Evolutionary conservation across 2,329 filamentous ascomycete species (phyloP).

Genomic region (Pestalotiopsis sp.): DNA sequence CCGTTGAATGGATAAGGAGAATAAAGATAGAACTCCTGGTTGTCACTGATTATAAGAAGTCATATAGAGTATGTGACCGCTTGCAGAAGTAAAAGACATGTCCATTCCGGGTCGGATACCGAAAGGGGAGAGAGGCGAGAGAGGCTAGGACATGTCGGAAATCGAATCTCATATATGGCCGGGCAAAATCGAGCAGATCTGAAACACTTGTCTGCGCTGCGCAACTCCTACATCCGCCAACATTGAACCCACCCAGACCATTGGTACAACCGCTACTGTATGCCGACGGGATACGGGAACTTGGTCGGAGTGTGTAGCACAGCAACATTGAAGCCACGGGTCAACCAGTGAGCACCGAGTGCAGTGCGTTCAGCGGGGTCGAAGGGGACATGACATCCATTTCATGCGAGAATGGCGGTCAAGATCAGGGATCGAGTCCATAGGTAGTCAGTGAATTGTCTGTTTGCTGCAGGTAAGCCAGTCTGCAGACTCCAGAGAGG

Average conservation of each 20-base stretch:
- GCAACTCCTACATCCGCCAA: neutral
- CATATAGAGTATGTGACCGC: neutral
- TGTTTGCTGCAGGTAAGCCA: neutral
- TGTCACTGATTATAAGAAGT: neutral
- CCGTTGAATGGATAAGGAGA: too few species aligned
- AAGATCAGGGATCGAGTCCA: neutral
- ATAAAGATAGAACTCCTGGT: too few species aligned
- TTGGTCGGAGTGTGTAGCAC: neutral
- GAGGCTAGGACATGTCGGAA: neutral
- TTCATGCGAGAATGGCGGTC: neutral
- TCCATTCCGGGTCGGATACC: neutral
- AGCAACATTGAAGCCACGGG: neutral
- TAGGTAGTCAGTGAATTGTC: neutral
- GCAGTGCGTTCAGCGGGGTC: neutral
- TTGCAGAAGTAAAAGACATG: neutral
- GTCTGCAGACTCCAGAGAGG: neutral
- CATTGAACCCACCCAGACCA: neutral
- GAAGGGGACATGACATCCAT: neutral
- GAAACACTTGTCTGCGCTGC: neutral
- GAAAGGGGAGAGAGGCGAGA: neutral
- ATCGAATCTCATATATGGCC: neutral
- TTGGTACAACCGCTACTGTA: neutral
- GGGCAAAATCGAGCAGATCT: neutral
- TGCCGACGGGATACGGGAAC: neutral
- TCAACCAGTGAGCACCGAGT: neutral